Base-by-base conservation (phyloP, 139 green algal species). In the Micractinium sp. region DNA sequence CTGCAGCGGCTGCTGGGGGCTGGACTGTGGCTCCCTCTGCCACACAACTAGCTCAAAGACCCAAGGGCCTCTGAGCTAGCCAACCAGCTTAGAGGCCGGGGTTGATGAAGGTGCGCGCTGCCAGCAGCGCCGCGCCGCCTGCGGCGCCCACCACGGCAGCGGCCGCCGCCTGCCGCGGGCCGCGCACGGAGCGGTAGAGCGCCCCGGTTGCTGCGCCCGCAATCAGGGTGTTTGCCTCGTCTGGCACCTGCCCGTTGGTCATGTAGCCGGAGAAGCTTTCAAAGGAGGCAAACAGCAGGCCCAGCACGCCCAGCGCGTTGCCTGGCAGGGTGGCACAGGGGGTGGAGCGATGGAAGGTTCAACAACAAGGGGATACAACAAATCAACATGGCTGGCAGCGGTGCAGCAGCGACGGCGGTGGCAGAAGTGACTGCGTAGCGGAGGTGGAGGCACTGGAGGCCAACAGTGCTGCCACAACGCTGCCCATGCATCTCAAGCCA, bases 271-370 rank as follows among this genome's bases (percentile, higher is more conserved):
- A 85, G 36, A 95, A 89, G 71, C 87, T 94, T 86, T 98, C 96
- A 5, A 89, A 91, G 27, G 82, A 86, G 0, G 95, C 90, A 89
- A 97, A 98, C 88, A 96, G 95, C 35, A 98, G 90, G 56, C 96
- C 96, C 12, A 98, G 83, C 63, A 97, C 94, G 36, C 96, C 96
- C 33, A 95, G 88, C 39, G 94, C 90, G 90, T 98, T 97, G 61
- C 93, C 96, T 78, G 93, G 89, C 38, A 23, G 53, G 12, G 23
- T 35, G n/a, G 56, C 13, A 36, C 22, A 29, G 39, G 20, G 12
- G 33, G n/a, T 22, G 60, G 60, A 35, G 39, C n/a, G 16, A 39
- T 19, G 29, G 29, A 53, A 27, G 20, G 31, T n/a, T n/a, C n/a
- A n/a, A n/a, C n/a, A n/a, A n/a, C n/a, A n/a, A n/a, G n/a, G n/a